These are phyloP conservation scores for Syzygium malaccense DNA, from an alignment of 441 rosid genomes.

Conservation along the genomic window DNA sequence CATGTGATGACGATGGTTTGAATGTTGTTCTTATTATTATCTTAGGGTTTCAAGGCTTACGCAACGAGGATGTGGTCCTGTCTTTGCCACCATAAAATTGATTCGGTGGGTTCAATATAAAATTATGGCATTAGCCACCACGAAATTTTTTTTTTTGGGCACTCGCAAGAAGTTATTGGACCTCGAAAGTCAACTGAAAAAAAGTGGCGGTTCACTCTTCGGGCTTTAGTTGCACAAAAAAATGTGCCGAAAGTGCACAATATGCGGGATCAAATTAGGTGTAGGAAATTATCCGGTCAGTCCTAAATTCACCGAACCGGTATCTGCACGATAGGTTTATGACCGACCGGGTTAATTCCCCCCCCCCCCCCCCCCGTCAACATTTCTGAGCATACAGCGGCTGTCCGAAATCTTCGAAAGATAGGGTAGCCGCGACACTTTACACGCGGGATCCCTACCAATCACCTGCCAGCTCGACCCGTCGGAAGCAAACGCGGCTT, in stretches of 20 bases:
- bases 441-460: not conserved
- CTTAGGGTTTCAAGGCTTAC: not conserved
- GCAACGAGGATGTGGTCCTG: not conserved
- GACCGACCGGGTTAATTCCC: fast-evolving
- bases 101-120: not conserved
- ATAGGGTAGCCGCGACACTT: not conserved
- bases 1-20: not conserved
- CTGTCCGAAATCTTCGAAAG: fast-evolving
- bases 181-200: not conserved
- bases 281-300: fast-evolving
- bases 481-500: not conserved
- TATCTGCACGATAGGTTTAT: fast-evolving
- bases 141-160: not conserved
- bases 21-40: not conserved
- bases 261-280: too few species aligned
- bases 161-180: not conserved
- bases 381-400: fast-evolving
- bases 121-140: not conserved
- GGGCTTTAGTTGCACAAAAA: not conserved
- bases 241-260: not conserved
- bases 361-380: fast-evolving
- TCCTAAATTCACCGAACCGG: fast-evolving
- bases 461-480: not conserved
- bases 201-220: not conserved
- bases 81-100: not conserved